Conservation (phyloP, 345 rosid species). For the Camelina hispida region DNA sequence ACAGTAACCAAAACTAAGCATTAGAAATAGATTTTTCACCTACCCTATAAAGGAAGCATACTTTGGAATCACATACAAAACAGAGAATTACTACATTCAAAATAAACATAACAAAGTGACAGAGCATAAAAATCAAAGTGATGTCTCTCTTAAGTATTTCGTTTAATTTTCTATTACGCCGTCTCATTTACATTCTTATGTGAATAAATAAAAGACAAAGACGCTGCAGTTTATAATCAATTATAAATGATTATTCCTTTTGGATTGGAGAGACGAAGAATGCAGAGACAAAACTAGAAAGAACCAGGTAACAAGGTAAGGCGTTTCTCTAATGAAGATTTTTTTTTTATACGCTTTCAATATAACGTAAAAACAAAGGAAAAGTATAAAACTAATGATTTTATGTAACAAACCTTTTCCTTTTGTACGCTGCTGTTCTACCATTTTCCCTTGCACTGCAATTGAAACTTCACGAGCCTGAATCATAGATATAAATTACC, state of each 20-base stretch:
- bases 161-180: neutral
- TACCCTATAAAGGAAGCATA: constrained; percentile 2
- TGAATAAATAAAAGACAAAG: neutral
- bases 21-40: neutral
- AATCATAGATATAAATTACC: constrained; percentile 27
- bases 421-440: constrained; percentile 92
- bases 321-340: neutral
- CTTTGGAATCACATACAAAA: constrained; percentile 6
- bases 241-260: constrained; percentile 2
- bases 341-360: constrained; percentile 5
- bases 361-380: neutral
- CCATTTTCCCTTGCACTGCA: constrained; percentile 84
- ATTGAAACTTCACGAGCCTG: constrained; percentile 98
- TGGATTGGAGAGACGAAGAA: neutral
- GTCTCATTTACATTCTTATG: constrained; percentile 9
- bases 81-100: constrained; percentile 23
- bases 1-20: constrained; percentile 30
- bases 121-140: neutral
- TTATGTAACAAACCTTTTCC: constrained; percentile 70
- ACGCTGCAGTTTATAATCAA: neutral
- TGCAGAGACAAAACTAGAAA: constrained; percentile 19
- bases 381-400: constrained; percentile 5
- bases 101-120: constrained; percentile 19
- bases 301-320: constrained; percentile 8
- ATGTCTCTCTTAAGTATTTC: constrained; percentile 3